Base-by-base conservation (phyloP, 2,329 filamentous ascomycete species). In the Colletotrichum falcatum region DNA sequence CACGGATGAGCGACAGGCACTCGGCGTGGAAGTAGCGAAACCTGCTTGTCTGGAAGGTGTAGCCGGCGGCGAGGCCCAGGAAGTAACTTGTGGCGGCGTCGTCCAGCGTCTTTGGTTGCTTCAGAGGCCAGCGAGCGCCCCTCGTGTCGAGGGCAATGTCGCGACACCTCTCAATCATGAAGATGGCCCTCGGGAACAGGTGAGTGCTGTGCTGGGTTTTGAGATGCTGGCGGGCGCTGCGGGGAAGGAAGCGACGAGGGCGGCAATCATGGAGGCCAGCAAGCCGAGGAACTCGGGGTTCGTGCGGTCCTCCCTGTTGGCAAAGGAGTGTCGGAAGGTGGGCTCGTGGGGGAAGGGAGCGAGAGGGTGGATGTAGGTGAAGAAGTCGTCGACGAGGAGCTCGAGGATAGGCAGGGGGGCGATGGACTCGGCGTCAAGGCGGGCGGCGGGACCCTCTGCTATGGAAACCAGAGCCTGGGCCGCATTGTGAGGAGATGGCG, bases 291-390 rank as follows among this genome's bases (percentile, higher is more conserved):
- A 95, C 20, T 88, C 86, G 12, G 88, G 87, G 73, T 89, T 90
- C 8, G 85, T 87, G 62, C 89, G 84, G 77, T 94, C 92, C 76
- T 92, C 88, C 42, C 92, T 86, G 65, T 86, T 86, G 9, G 85
- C 85, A 78, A 94, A 92, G 1, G 89, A 89, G 72, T 89, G 87
- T 28, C 92, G 87, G 78, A 95, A 94, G 5, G 91, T 92, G 0
- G 92, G 91, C 77, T 94, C 91, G 78, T 95, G 92, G 0, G 92
- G 92, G 67, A 95, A 94, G 0, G 92, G 92, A 68, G 88, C 89
- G 11, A 95, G 85, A 1, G 92, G 92, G 75, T 94, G 91, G 63
- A 94, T 91, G 78, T 94, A 94, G 23, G 91, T 94, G 81, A 94
- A 95, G 85, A 93, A 95, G 81, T 95, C 92, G 78, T 94, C 91